Percentiles rank a stretch among this genome's conserved stretches.
Conservation (phyloP, 2,329 filamentous ascomycete species). For the Colletotrichum camelliae region DNA sequence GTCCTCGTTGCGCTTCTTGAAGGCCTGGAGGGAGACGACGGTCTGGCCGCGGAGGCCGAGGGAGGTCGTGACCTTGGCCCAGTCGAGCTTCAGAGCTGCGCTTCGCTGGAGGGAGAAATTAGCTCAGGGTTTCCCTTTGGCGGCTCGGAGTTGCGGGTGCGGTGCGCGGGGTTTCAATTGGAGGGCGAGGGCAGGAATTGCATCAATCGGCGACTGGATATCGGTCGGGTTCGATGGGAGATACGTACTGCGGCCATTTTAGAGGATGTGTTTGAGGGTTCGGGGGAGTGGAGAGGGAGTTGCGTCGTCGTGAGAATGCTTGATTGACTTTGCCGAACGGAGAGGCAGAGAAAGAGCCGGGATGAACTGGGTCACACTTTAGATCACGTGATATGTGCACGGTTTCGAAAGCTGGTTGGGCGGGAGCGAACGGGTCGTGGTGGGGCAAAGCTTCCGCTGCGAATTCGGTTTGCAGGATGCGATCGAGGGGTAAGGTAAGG, state of each 20-base stretch:
- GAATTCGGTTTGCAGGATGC: background rate
- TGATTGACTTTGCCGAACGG: slow-evolving; percentile 52
- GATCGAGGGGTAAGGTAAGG: slow-evolving; percentile 5
- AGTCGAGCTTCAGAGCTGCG: slow-evolving; percentile 99
- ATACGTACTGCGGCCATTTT: slow-evolving; percentile 74
- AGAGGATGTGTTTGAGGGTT: slow-evolving; percentile 51
- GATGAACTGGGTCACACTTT: slow-evolving; percentile 8
- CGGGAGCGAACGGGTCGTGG: background rate
- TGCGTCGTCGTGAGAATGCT: slow-evolving; percentile 52
- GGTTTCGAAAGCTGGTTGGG: background rate
- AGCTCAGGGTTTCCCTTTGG: slow-evolving; percentile 48
- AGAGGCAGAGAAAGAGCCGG: slow-evolving; percentile 31
- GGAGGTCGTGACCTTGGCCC: slow-evolving; percentile 91
- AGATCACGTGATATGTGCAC: slow-evolving; percentile 36
- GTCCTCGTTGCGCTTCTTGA: slow-evolving; percentile 99
- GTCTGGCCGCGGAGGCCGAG: slow-evolving; percentile 97
- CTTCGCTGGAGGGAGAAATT: slow-evolving; percentile 77
- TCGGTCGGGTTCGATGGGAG: background rate
- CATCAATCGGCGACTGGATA: slow-evolving; percentile 27
- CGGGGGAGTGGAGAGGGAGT: slow-evolving; percentile 53
- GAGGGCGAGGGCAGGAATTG: background rate
- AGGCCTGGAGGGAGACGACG: slow-evolving; percentile 86
- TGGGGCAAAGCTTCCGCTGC: slow-evolving; percentile 15
- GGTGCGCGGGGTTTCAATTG: slow-evolving; percentile 14
- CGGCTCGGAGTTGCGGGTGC: background rate